Evolutionary conservation across 2,329 filamentous ascomycete genomes (phyloP).

Genomic region (Aspergillus quadricinctus): DNA sequence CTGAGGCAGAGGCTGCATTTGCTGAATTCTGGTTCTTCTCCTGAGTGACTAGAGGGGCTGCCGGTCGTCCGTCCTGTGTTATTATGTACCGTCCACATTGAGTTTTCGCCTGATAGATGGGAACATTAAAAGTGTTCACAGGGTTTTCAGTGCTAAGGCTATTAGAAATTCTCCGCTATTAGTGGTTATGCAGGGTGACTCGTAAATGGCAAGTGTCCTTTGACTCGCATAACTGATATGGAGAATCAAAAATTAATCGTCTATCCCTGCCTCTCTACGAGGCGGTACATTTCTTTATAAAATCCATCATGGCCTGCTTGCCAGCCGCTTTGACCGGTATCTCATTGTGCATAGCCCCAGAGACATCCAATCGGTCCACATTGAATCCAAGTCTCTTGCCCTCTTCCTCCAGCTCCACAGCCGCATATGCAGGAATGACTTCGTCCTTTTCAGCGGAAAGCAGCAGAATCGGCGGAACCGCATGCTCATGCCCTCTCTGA

Average conservation of each 20-base stretch:
- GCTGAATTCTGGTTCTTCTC: no score
- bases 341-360: constrained; percentile 49
- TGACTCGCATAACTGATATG: no score
- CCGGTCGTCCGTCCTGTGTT: no score
- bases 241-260: neutral
- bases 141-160: no score
- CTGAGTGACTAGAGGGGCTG: no score
- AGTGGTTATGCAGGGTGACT: no score
- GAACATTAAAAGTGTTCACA: no score
- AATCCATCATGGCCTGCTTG: constrained; percentile 33
- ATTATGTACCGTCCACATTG: no score
- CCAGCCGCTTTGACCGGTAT: constrained; percentile 43
- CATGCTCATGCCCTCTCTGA: neutral
- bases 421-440: constrained; percentile 38
- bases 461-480: constrained; percentile 33
- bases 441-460: constrained; percentile 43
- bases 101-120: no score
- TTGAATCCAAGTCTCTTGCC: constrained; percentile 33
- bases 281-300: constrained; percentile 10
- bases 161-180: no score
- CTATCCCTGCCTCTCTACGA: neutral
- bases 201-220: no score
- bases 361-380: constrained; percentile 37
- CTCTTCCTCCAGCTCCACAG: constrained; percentile 28
- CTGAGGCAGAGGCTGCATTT: no score